These are phyloP conservation scores for Cladosporium sphaerospermum DNA, from an alignment of 2,329 filamentous ascomycete species.

Conservation along the genomic window DNA sequence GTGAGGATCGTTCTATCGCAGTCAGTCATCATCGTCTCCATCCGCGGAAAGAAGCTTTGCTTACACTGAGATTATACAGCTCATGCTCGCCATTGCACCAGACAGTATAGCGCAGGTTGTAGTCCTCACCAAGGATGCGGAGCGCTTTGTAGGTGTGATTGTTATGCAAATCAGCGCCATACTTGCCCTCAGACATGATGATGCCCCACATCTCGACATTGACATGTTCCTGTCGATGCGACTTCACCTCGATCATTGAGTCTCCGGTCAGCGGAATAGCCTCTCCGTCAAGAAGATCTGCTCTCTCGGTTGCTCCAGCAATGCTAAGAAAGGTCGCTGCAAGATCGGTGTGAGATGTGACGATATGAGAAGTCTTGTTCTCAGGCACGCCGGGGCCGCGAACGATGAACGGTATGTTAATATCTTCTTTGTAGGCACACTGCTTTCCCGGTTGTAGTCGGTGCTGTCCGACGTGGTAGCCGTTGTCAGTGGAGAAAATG, in stretches of 20 bases:
- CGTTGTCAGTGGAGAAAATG: constrained; percentile 36
- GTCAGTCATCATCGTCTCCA: neutral
- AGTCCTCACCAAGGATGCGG: constrained; percentile 30
- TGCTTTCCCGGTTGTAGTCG: constrained; percentile 34
- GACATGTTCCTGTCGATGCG: constrained; percentile 29
- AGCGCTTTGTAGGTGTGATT: constrained; percentile 30
- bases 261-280: constrained; percentile 29
- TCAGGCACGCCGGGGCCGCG: constrained; percentile 31
- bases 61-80: constrained; percentile 47
- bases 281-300: constrained; percentile 30
- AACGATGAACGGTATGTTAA: constrained; percentile 33
- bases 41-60: neutral
- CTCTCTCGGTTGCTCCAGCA: constrained; percentile 18
- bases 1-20: constrained; percentile 2
- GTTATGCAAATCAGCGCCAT: constrained; percentile 15
- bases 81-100: constrained; percentile 65
- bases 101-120: constrained; percentile 59
- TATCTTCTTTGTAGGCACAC: constrained; percentile 33
- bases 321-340: constrained; percentile 32
- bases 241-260: constrained; percentile 10
- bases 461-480: constrained; percentile 35
- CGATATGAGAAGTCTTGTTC: constrained; percentile 24
- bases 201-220: constrained; percentile 37
- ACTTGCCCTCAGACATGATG: constrained; percentile 25
- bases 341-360: constrained; percentile 34